phyloP scores from a whole-genome alignment of 495 filamentous ascomycete species.

The Monascus purpureus region DNA sequence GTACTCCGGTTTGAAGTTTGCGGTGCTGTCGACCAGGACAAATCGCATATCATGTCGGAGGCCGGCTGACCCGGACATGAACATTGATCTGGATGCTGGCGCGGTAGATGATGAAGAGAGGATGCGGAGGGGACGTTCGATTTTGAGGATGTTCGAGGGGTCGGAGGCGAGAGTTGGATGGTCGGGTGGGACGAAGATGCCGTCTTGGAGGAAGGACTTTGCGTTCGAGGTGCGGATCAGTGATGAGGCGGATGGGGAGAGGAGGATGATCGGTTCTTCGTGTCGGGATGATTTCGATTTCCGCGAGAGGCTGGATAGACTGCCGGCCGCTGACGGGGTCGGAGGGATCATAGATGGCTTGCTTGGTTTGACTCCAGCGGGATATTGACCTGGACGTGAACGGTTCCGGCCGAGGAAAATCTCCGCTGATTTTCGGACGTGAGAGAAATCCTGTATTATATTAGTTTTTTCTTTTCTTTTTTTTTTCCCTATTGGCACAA shows the following conservation, averaged over 20 bases:
- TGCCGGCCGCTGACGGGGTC: constrained; percentile 26
- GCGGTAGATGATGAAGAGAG: constrained; percentile 16
- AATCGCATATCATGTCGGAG: constrained; percentile 67
- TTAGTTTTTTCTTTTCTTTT: neutral
- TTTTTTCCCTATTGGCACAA: neutral
- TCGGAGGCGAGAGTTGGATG: constrained; percentile 43
- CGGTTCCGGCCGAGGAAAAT: constrained; percentile 59
- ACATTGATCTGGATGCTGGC: constrained; percentile 9
- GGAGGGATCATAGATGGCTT: constrained; percentile 22
- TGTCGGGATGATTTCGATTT: constrained; percentile 43
- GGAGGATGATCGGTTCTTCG: constrained; percentile 89
- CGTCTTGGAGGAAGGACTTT: constrained; percentile 83
- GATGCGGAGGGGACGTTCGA: constrained; percentile 63
- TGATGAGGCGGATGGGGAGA: constrained; percentile 94
- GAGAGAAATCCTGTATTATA: constrained; percentile 68
- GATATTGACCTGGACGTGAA: constrained; percentile 28
- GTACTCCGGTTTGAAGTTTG: constrained; percentile 96
- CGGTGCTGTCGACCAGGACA: constrained; percentile 80
- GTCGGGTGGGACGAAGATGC: constrained; percentile 67
- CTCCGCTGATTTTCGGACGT: constrained; percentile 75
- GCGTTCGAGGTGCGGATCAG: constrained; percentile 96
- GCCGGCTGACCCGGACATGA: constrained; percentile 23
- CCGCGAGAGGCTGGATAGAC: constrained; percentile 21
- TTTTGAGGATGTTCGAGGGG: constrained; percentile 63
- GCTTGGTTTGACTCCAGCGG: constrained; percentile 27